These are phyloP conservation scores for Globisporangium iwayamae DNA, from an alignment of 352 stramenopile genomes.

Conservation along the genomic window DNA sequence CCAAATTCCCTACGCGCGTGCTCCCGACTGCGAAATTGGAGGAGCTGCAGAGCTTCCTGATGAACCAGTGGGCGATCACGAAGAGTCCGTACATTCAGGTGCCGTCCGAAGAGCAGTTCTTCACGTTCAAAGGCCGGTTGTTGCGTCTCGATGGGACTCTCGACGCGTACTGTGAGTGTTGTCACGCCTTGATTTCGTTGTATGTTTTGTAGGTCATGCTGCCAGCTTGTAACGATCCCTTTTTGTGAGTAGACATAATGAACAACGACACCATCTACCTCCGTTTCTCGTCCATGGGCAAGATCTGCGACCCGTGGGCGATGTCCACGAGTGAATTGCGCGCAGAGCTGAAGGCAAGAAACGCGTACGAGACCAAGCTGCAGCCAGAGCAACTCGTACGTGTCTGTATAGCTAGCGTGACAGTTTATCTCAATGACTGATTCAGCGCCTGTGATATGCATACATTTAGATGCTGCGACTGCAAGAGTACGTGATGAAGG, in stretches of 20 bases:
- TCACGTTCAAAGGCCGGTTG: conserved; percentile 68
- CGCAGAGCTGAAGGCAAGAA: conserved; percentile 44
- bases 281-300: conserved; percentile 57
- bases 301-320: conserved; percentile 64
- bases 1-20: conserved; percentile 62
- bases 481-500: conserved; percentile 52
- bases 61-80: conserved; percentile 59
- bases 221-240: neutral
- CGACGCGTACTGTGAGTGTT: conserved; percentile 56
- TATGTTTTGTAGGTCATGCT: neutral
- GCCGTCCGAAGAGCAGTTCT: conserved; percentile 53
- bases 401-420: neutral
- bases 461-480: conserved; percentile 50
- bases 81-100: conserved; percentile 48
- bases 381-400: conserved; percentile 64
- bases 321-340: conserved; percentile 78
- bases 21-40: conserved; percentile 32
- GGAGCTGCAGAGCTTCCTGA: conserved; percentile 50
- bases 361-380: conserved; percentile 60
- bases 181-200: neutral
- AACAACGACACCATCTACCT: conserved; percentile 74
- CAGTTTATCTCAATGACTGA: neutral
- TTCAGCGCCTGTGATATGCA: neutral
- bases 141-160: conserved; percentile 57
- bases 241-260: conserved; percentile 38